phyloP scores from a whole-genome alignment of 306 rosid genomes.

The Rosa lucieae region DNA sequence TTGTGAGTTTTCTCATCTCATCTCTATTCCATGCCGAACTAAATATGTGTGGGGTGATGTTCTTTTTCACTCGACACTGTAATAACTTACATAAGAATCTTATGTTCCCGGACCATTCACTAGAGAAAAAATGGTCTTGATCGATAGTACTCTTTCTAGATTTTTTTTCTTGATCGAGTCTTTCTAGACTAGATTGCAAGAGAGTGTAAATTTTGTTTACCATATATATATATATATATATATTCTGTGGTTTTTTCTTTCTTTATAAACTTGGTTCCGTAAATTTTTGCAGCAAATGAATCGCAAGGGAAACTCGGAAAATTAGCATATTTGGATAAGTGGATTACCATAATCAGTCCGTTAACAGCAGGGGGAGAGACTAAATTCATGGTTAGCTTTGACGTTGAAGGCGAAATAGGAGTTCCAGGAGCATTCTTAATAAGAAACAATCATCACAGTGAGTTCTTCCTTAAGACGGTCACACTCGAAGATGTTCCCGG shows the following conservation, averaged over 20 bases:
- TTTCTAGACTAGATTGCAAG: too few species aligned
- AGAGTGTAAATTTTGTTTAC: too few species aligned
- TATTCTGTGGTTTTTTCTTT: neutral
- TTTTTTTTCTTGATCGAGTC: too few species aligned
- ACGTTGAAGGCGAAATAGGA: slow-evolving; percentile 49
- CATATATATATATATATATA: too few species aligned
- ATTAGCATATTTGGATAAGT: slow-evolving; percentile 49
- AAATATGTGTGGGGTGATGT: too few species aligned
- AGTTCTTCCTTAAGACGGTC: slow-evolving; percentile 59
- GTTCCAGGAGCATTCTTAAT: slow-evolving; percentile 60
- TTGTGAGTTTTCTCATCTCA: slow-evolving; percentile 14
- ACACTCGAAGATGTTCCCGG: slow-evolving; percentile 57
- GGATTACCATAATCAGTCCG: slow-evolving; percentile 38
- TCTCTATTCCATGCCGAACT: neutral
- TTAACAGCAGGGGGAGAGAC: slow-evolving; percentile 39
- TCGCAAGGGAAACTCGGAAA: slow-evolving; percentile 56
- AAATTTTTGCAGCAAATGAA: slow-evolving; percentile 34
- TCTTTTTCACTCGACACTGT: too few species aligned
- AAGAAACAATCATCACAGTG: slow-evolving; percentile 40
- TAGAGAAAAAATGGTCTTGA: too few species aligned
- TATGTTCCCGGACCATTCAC: too few species aligned
- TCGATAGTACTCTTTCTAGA: too few species aligned
- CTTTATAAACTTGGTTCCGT: neutral
- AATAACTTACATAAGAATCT: too few species aligned
- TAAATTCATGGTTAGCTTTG: slow-evolving; percentile 46